Evolutionary conservation across 2,329 filamentous ascomycete genomes (phyloP).

Genomic region (Diaporthe aspalathi): DNA sequence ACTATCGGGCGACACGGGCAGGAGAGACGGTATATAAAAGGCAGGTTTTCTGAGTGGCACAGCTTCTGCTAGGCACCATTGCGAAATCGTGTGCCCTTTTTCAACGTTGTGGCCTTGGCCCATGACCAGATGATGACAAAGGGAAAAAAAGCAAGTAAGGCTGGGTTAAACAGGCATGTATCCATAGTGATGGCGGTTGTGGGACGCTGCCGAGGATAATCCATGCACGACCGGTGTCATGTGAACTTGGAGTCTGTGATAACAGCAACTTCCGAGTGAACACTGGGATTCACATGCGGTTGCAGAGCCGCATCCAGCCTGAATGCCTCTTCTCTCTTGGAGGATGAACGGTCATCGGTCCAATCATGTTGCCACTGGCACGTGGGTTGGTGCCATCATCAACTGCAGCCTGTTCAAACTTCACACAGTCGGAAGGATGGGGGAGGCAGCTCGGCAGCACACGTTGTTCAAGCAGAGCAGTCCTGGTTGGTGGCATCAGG

Average conservation of each 20-base stretch:
- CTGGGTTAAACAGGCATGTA: background rate
- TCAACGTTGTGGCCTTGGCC: background rate
- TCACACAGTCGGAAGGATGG: too few species aligned
- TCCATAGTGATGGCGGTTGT: background rate
- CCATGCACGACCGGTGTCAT: background rate
- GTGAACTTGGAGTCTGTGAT: background rate
- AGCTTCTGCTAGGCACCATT: background rate
- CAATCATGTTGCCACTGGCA: background rate
- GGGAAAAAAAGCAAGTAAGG: background rate
- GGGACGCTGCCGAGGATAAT: background rate
- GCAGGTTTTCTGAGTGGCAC: background rate
- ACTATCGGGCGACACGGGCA: background rate
- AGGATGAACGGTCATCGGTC: background rate
- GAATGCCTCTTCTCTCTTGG: background rate
- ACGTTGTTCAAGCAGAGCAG: background rate
- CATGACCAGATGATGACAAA: too few species aligned
- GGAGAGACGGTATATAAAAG: background rate
- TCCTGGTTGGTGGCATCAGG: constrained; percentile 7
- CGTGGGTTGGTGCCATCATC: background rate
- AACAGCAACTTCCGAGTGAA: background rate
- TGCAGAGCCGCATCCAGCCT: constrained; percentile 2
- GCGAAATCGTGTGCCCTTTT: background rate
- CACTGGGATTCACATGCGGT: background rate
- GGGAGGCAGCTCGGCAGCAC: background rate
- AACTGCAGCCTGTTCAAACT: background rate